These are phyloP conservation scores for Monosporozyma solicola DNA, from an alignment of 805 yeast genomes.

Conservation along the genomic window DNA sequence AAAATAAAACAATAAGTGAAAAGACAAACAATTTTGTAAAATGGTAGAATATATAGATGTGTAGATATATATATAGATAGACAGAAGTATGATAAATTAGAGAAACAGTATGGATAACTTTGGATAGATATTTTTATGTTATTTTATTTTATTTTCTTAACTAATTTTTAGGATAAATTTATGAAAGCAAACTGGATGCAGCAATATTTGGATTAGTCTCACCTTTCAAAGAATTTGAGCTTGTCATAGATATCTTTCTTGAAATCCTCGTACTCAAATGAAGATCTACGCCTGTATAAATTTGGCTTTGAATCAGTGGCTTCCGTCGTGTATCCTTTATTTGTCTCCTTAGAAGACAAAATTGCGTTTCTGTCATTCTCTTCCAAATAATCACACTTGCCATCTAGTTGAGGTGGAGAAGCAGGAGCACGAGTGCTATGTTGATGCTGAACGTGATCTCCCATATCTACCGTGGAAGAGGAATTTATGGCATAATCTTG, in stretches of 20 bases:
- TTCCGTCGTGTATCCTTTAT: not conserved
- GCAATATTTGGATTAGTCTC: not conserved
- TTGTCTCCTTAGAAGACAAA: not conserved
- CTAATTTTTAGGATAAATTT: too few species aligned
- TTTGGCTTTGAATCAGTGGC: constrained; percentile 3
- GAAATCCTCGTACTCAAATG: constrained; percentile 26
- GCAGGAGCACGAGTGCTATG: not conserved
- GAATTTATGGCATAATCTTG: constrained; percentile 1
- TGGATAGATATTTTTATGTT: not conserved
- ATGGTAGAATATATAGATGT: not conserved
- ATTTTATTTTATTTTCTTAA: too few species aligned
- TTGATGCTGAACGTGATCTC: constrained; percentile 6
- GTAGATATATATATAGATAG: not conserved
- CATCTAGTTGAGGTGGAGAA: not conserved
- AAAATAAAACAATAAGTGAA: not conserved
- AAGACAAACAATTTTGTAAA: not conserved
- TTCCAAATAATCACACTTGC: not conserved
- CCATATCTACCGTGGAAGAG: constrained; percentile 8
- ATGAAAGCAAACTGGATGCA: not conserved
- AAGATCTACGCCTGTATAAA: constrained; percentile 17
- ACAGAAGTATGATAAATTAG: not conserved
- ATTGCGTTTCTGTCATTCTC: not conserved
- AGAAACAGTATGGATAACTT: not conserved
- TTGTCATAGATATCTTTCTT: constrained; percentile 26
- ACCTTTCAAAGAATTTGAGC: constrained; percentile 19